Conservation (phyloP, 495 filamentous ascomycete species). For the Penicillium soppii region DNA sequence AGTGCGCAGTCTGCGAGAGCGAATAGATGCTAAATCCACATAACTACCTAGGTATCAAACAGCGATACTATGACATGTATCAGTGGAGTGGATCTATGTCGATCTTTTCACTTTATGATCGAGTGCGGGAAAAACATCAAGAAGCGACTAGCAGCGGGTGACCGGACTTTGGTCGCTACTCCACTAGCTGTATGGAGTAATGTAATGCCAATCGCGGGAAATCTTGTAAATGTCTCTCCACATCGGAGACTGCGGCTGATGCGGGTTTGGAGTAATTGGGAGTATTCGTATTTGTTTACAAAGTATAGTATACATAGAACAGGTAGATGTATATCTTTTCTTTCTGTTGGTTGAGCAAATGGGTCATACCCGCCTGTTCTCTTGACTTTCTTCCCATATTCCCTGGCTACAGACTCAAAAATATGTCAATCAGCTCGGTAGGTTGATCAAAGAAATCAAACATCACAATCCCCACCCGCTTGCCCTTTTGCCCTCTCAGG, state of each 20-base stretch:
- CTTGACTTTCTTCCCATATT: background rate
- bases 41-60: background rate
- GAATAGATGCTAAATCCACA: background rate
- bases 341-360: no score
- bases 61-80: background rate
- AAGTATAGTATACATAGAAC: no score
- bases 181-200: background rate
- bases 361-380: no score
- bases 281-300: background rate
- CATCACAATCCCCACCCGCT: conserved; percentile 45
- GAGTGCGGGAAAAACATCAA: conserved; percentile 5
- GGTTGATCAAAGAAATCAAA: conserved; percentile 45
- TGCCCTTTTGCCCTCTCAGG: conserved; percentile 21
- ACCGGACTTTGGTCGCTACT: conserved; percentile 1
- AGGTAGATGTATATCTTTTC: no score
- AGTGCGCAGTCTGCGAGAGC: background rate
- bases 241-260: background rate
- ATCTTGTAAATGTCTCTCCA: background rate
- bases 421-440: conserved; percentile 14
- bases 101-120: conserved; percentile 1
- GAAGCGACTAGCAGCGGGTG: conserved; percentile 3
- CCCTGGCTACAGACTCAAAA: conserved; percentile 7
- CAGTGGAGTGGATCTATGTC: background rate
- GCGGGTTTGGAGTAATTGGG: background rate
- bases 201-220: conserved; percentile 4